A percentile compares a stretch with the other conserved stretches of the same genome.
Conservation (phyloP, 345 rosid species). For the Dimocarpus longan region DNA sequence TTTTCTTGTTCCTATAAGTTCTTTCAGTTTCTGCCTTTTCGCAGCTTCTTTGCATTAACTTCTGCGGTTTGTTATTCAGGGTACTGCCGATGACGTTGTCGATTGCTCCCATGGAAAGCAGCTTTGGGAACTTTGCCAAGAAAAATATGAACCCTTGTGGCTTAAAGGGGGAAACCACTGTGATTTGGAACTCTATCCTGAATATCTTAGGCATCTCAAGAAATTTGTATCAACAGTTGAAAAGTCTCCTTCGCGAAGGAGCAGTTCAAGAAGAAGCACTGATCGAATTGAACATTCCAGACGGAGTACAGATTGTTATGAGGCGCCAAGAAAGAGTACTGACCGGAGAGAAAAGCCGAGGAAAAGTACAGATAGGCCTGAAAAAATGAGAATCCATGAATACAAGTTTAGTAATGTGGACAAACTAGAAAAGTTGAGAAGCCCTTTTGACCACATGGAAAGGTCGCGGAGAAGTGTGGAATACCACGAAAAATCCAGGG, state of each 20-base stretch:
- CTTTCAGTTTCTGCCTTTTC: not conserved
- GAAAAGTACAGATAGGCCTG: constrained; percentile 56
- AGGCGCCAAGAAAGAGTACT: constrained; percentile 71
- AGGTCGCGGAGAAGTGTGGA: constrained; percentile 93
- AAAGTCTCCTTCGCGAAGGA: constrained; percentile 66
- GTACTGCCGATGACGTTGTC: constrained; percentile 91
- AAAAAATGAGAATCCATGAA: constrained; percentile 54
- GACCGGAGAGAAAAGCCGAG: constrained; percentile 74
- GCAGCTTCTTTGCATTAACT: not conserved
- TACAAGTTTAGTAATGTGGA: constrained; percentile 63
- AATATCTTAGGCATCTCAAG: constrained; percentile 86
- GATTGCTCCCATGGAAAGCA: constrained; percentile 94
- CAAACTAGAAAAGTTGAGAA: constrained; percentile 56
- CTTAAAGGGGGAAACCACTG: constrained; percentile 91
- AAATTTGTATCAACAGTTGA: constrained; percentile 83
- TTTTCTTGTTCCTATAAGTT: not conserved
- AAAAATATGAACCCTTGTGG: constrained; percentile 95
- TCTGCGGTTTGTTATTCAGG: constrained; percentile 47
- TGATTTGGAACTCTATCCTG: constrained; percentile 79
- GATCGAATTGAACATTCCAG: constrained; percentile 59
- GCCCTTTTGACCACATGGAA: constrained; percentile 75
- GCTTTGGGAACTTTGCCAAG: constrained; percentile 94
- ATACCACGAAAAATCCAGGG: constrained; percentile 72
- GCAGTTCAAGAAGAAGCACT: constrained; percentile 62
- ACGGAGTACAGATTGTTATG: constrained; percentile 52